Conservation (phyloP, 257 asterid genomes). For the Salvia hispanica region DNA sequence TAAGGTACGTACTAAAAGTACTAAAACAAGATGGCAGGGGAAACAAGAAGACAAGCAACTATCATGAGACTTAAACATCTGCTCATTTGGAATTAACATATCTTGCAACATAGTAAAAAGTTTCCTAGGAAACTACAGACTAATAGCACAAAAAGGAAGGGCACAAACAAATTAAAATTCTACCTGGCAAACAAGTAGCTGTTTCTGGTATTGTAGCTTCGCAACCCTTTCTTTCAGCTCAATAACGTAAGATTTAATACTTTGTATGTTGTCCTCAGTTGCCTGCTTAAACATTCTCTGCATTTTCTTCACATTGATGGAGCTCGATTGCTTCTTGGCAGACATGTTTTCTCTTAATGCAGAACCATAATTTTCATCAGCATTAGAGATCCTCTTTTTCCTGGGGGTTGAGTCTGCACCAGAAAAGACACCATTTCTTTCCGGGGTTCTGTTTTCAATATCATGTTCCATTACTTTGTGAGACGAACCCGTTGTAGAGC, state of each 20-base stretch:
- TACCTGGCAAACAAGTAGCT: constrained; percentile 96
- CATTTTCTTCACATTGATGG: constrained; percentile 81
- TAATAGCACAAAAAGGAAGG: neutral
- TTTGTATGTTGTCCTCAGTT: constrained; percentile 81
- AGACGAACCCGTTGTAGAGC: constrained; percentile 65
- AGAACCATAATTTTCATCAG: constrained; percentile 41
- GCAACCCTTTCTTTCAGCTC: constrained; percentile 96
- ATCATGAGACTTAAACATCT: constrained; percentile 10
- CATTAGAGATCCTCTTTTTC: constrained; percentile 42
- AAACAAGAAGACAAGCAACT: neutral
- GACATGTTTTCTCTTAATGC: constrained; percentile 51
- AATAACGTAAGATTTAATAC: constrained; percentile 82
- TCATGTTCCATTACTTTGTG: constrained; percentile 54
- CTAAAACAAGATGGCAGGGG: too few species aligned
- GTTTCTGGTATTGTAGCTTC: constrained; percentile 95
- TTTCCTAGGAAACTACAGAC: neutral
- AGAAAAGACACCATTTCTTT: constrained; percentile 32
- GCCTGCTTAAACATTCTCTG: constrained; percentile 92
- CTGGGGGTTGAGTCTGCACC: constrained; percentile 30
- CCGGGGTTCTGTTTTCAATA: constrained; percentile 75
- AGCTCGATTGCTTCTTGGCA: constrained; percentile 54
- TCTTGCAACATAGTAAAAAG: neutral
- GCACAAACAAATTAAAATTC: constrained; percentile 5
- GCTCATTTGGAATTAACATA: neutral
- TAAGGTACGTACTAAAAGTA: too few species aligned